Evolutionary conservation across 371 early-diverging fungal species (phyloP).

Genomic region (Pancytospora philotis): DNA sequence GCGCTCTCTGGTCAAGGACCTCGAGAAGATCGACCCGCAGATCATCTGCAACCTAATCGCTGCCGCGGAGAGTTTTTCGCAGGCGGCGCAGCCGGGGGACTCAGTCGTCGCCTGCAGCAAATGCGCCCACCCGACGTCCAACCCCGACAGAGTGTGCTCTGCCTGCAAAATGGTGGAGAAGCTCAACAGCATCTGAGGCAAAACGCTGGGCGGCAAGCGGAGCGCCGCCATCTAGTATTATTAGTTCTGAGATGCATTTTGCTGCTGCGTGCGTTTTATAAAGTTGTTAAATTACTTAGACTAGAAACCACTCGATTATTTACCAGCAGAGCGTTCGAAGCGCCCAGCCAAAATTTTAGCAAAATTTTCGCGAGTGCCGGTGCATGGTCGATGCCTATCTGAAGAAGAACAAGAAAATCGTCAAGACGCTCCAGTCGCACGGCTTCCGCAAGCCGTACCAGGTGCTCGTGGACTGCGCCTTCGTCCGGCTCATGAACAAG

Average conservation of each 20-base stretch:
- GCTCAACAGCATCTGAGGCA: constrained; percentile 5
- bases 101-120: constrained; percentile 5
- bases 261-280: too few species aligned
- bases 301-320: too few species aligned
- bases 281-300: too few species aligned
- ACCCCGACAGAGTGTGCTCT: constrained; percentile 23
- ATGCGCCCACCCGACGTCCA: constrained; percentile 41
- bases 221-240: too few species aligned
- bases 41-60: constrained; percentile 69
- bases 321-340: too few species aligned
- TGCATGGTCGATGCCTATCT: too few species aligned
- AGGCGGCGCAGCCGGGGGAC: neutral
- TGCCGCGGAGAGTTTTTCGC: constrained; percentile 28
- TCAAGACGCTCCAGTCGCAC: constrained; percentile 19
- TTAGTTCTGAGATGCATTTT: too few species aligned
- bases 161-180: constrained; percentile 26
- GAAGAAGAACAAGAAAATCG: constrained; percentile 28
- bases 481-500: constrained; percentile 23
- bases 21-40: constrained; percentile 78
- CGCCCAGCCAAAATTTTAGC: too few species aligned
- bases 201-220: too few species aligned
- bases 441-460: constrained; percentile 38
- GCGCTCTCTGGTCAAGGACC: constrained; percentile 81
- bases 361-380: too few species aligned
- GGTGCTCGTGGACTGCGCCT: constrained; percentile 27